Evolutionary conservation across 2,329 filamentous ascomycete genomes (phyloP), one percentile per base, ranked within the genome.

Genomic region (Elsinoe australis): DNA sequence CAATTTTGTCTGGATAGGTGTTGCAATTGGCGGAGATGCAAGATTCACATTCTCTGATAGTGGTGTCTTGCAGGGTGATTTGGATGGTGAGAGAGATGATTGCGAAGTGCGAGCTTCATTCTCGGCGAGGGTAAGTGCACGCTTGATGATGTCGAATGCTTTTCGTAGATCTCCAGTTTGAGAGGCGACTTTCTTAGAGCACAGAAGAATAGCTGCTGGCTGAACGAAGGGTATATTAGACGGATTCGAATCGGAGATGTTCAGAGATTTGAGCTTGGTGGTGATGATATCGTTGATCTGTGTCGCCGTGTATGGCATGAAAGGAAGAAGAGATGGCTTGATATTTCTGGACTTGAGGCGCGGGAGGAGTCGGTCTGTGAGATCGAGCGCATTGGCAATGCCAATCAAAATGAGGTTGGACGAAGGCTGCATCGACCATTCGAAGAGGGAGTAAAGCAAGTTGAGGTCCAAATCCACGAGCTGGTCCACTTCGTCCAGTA

Each of bases 131-230:
- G 96, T 90, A 49, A 98, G 80, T 3, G 89, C 87, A 47, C 87
- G 80, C 38, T 87, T 83, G 64, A 90, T 88, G 51, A 98, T 87
- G 64, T 95, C 90, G 59, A 96, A 95, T 0, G 89, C 90, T 65
- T 94, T 95, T 52, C 92, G 85, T 41, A 98, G 67, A 64, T 98
- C 92, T 34, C 92, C 92, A 0, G 87, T 95, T 63, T 96, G 90
- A 47, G 85, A 87, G 3, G 92, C 85, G 12, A 98, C 87, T 64
- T 96, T 98, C 64, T 92, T 87, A 5, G 92, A 85, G 63, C 90
- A 94, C 35, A 98, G 81, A 59, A 94, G 87, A 56, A 98, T 88
- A 14, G 92, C 92, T 9, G 87, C 86, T 1, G 90, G 90, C 59
- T 96, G 90, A 51, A 98, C 79, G 60, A 96, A 95, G 0, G 92